Conservation (phyloP, 495 filamentous ascomycete genomes). For the Tricharina praecox region DNA sequence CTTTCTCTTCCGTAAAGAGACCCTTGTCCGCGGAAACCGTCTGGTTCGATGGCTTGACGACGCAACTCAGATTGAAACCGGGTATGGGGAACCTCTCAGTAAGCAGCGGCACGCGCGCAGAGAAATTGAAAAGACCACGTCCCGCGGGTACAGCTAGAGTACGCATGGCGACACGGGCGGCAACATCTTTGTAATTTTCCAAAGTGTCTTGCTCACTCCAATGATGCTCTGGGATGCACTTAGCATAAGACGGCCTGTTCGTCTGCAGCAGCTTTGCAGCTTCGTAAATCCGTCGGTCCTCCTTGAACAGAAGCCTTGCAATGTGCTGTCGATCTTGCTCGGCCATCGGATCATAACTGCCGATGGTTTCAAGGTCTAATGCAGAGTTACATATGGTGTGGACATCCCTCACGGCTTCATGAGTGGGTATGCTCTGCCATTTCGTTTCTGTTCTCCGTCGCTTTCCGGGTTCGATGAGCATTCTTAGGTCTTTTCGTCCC, state of each 20-base stretch:
- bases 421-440: slow-evolving; percentile 34
- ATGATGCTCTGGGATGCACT: slow-evolving; percentile 53
- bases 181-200: slow-evolving; percentile 81
- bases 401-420: slow-evolving; percentile 54
- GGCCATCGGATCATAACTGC: slow-evolving; percentile 46
- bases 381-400: slow-evolving; percentile 50
- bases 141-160: slow-evolving; percentile 78
- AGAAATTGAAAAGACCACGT: slow-evolving; percentile 67
- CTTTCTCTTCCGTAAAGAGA: slow-evolving; percentile 80
- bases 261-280: slow-evolving; percentile 64
- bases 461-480: slow-evolving; percentile 41
- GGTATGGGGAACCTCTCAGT: slow-evolving; percentile 77
- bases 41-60: slow-evolving; percentile 79
- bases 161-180: slow-evolving; percentile 64
- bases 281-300: slow-evolving; percentile 75
- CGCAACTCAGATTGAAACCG: slow-evolving; percentile 72
- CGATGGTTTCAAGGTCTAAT: slow-evolving; percentile 40
- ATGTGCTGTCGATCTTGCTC: slow-evolving; percentile 68
- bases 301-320: slow-evolving; percentile 69
- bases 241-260: slow-evolving; percentile 54
- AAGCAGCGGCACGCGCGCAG: slow-evolving; percentile 61
- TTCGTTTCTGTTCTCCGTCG: slow-evolving; percentile 23
- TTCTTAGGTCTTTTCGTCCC: slow-evolving; percentile 62
- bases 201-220: slow-evolving; percentile 77
- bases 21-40: slow-evolving; percentile 73